A percentile compares a stretch with the other conserved stretches of the same genome.
phyloP scores from a whole-genome alignment of 75 land plant genomes.

The Cunninghamia lanceolata region DNA sequence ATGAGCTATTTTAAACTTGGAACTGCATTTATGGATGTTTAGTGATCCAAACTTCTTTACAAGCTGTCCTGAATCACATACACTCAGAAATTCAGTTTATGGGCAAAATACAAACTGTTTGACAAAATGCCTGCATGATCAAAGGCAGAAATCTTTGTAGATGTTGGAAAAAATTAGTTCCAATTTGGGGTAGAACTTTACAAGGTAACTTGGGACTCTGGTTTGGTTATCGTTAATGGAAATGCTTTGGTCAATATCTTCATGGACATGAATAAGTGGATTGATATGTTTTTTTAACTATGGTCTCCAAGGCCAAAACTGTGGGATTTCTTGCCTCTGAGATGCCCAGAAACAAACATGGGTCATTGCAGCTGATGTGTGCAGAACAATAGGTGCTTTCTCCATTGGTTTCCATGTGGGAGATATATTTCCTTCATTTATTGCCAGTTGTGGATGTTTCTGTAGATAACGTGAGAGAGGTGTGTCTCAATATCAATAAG shows the following conservation, averaged over 20 bases:
- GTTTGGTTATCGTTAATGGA: slow-evolving; percentile 75
- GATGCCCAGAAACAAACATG: slow-evolving; percentile 39
- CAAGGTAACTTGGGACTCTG: slow-evolving; percentile 66
- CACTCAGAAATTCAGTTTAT: too few relatives aligned
- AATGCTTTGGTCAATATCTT: slow-evolving; percentile 65
- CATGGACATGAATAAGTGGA: slow-evolving; percentile 75
- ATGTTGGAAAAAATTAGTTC: too few relatives aligned
- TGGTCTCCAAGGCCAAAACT: slow-evolving; percentile 64
- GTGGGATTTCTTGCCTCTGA: slow-evolving; percentile 60
- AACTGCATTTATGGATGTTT: too few relatives aligned
- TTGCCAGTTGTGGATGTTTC: slow-evolving; percentile 51
- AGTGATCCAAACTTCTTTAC: too few relatives aligned
- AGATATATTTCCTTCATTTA: slow-evolving; percentile 74
- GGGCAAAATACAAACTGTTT: too few relatives aligned
- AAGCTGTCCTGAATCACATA: too few relatives aligned
- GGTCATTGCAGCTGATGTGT: slow-evolving; percentile 71
- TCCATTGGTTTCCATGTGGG: slow-evolving; percentile 66
- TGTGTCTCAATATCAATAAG: background rate
- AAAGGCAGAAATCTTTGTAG: too few relatives aligned
- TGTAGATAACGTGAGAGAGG: background rate
- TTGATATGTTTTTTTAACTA: slow-evolving; percentile 70
- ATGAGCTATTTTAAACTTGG: too few relatives aligned
- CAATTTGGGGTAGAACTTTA: too few relatives aligned
- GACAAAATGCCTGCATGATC: too few relatives aligned
- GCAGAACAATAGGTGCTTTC: slow-evolving; percentile 78